Evolutionary conservation across 2,329 filamentous ascomycete species (phyloP).

Genomic region (Colletotrichum euphorbiae): DNA sequence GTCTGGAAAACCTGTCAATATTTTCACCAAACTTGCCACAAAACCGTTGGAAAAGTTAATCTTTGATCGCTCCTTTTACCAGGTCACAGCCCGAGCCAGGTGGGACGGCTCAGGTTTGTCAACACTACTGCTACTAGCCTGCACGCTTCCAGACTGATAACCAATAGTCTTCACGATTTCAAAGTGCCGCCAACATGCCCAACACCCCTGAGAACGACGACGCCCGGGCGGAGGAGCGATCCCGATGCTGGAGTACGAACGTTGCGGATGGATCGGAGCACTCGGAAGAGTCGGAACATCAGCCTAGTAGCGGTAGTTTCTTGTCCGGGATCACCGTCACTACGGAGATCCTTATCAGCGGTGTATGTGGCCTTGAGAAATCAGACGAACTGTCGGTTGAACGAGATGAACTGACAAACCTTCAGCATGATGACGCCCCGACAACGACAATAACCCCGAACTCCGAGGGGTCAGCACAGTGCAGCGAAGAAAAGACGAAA

Average conservation of each 20-base stretch:
- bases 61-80: neutral
- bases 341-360: conserved; percentile 13
- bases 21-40: neutral
- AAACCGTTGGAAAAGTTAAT: neutral
- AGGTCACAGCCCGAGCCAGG: neutral
- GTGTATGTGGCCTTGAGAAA: neutral
- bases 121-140: no score
- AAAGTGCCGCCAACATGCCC: conserved; percentile 10
- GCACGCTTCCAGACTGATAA: neutral
- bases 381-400: neutral
- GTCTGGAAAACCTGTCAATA: conserved; percentile 13
- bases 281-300: conserved; percentile 9
- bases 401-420: neutral
- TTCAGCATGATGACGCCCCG: neutral
- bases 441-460: neutral
- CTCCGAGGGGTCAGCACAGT: neutral
- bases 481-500: neutral
- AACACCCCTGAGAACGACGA: neutral
- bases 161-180: neutral
- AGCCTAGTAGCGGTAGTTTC: neutral
- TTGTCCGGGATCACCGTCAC: conserved; percentile 18
- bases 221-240: conserved; percentile 4
- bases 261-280: neutral
- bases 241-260: conserved; percentile 12
- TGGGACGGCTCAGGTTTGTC: neutral